These are phyloP conservation scores for Tolypocladium endophyticum DNA, from an alignment of 2,329 filamentous ascomycete species.

Conservation along the genomic window DNA sequence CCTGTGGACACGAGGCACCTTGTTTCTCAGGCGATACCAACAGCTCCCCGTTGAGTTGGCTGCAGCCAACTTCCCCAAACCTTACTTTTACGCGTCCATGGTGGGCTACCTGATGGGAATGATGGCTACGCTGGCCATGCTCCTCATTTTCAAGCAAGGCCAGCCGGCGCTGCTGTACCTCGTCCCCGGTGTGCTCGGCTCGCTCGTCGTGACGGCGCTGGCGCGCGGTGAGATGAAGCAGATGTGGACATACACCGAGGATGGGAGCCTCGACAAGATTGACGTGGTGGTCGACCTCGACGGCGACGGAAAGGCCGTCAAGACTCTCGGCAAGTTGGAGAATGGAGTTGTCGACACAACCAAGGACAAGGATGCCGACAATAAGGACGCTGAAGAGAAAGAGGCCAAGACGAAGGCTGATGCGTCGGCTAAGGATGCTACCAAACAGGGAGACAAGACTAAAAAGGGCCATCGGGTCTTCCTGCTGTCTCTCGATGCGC, in stretches of 20 bases:
- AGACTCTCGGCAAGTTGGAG: constrained; percentile 25
- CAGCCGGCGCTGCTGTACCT: constrained; percentile 90
- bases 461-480: constrained; percentile 19
- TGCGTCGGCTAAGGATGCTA: not conserved
- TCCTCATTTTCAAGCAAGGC: constrained; percentile 68
- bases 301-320: constrained; percentile 32
- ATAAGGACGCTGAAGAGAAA: constrained; percentile 8
- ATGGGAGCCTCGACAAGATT: constrained; percentile 43
- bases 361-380: constrained; percentile 12
- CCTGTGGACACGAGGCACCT: constrained; percentile 54
- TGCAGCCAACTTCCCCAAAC: constrained; percentile 58
- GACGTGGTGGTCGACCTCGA: constrained; percentile 48
- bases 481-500: constrained; percentile 21
- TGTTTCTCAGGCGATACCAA: constrained; percentile 13
- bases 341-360: constrained; percentile 25
- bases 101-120: constrained; percentile 71
- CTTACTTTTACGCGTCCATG: constrained; percentile 73
- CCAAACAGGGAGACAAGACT: constrained; percentile 1
- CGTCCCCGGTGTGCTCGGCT: constrained; percentile 71
- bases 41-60: constrained; percentile 19
- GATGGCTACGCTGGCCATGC: constrained; percentile 62
- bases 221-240: constrained; percentile 58
- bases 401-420: constrained; percentile 3
- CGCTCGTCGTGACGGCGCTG: constrained; percentile 65
- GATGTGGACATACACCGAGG: constrained; percentile 79